Percentiles rank a stretch among this genome's conserved stretches.
Conservation (phyloP, 2,329 filamentous ascomycete genomes). For the Atkinsonella hypoxylon region DNA sequence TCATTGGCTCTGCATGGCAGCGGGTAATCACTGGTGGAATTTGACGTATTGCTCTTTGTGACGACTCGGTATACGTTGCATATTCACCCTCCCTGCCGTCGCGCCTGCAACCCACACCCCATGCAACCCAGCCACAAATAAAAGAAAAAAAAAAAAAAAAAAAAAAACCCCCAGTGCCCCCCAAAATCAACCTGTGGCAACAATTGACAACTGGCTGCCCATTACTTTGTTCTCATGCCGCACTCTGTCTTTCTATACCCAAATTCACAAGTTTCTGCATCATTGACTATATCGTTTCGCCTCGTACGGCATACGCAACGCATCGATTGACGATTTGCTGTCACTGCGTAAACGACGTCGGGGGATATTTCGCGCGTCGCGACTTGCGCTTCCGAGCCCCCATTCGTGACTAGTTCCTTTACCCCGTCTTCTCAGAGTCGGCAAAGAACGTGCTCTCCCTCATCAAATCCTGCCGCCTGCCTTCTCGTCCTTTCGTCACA, state of each 20-base stretch:
- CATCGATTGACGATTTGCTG: neutral
- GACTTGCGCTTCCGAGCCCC: neutral
- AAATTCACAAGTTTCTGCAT: neutral
- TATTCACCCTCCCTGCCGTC: neutral
- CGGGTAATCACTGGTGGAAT: neutral
- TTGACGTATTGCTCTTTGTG: neutral
- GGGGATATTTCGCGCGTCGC: neutral
- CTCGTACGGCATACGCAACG: neutral
- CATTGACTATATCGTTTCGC: neutral
- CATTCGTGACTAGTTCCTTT: neutral
- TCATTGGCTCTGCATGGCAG: neutral
- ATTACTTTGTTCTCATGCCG: neutral
- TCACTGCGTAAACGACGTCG: neutral
- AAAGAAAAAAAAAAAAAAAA: neutral
- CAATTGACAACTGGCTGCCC: neutral
- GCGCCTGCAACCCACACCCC: neutral
- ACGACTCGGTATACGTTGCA: neutral
- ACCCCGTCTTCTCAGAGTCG: too few relatives aligned
- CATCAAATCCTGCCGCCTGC: neutral
- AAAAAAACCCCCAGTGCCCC: too few relatives aligned
- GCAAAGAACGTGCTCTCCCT: too few relatives aligned
- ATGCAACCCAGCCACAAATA: neutral
- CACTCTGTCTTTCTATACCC: neutral
- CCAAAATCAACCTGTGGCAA: neutral
- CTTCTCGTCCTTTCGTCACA: neutral